Percentiles rank a stretch among this genome's conserved stretches.
Evolutionary conservation across 148 eudicot species (phyloP).

Genomic region (Spergularia marina): DNA sequence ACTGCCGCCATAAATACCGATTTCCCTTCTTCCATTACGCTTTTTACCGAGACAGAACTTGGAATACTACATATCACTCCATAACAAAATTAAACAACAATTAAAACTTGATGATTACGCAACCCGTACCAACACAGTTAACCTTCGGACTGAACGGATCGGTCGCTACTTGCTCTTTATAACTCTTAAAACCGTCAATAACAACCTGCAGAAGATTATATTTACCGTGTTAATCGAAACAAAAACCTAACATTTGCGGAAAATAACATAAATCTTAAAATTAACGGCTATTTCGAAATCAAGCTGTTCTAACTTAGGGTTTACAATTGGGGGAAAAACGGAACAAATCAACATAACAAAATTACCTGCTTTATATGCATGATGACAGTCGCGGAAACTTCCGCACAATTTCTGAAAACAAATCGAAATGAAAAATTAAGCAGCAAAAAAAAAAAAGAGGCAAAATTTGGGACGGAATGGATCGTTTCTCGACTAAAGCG

Average conservation of each 20-base stretch:
- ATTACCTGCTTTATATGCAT: conserved; percentile 79
- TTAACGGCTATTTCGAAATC: not conserved
- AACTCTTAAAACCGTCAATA: conserved; percentile 98
- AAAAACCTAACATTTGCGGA: not conserved
- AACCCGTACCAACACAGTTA: conserved; percentile 82
- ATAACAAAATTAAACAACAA: not conserved
- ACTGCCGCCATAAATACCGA: not conserved
- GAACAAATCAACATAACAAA: not conserved
- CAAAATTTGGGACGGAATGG: not conserved
- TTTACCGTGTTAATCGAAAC: not conserved
- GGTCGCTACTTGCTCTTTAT: conserved; percentile 86
- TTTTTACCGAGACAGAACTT: not conserved
- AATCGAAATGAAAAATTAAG: conserved; percentile 2
- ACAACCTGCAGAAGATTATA: conserved; percentile 48
- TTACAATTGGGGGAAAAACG: not conserved
- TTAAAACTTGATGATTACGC: not conserved
- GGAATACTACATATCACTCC: not conserved
- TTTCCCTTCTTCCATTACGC: not conserved
- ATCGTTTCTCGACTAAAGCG: not conserved
- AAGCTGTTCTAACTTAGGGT: conserved; percentile 16
- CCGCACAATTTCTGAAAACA: conserved; percentile 23
- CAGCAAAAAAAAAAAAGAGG: not conserved
- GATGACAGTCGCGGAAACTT: conserved; percentile 23
- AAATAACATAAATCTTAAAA: not conserved
- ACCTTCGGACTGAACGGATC: conserved; percentile 87